Evolutionary conservation across 257 asterid species (phyloP).

Genomic region (Rauvolfia tetraphylla): DNA sequence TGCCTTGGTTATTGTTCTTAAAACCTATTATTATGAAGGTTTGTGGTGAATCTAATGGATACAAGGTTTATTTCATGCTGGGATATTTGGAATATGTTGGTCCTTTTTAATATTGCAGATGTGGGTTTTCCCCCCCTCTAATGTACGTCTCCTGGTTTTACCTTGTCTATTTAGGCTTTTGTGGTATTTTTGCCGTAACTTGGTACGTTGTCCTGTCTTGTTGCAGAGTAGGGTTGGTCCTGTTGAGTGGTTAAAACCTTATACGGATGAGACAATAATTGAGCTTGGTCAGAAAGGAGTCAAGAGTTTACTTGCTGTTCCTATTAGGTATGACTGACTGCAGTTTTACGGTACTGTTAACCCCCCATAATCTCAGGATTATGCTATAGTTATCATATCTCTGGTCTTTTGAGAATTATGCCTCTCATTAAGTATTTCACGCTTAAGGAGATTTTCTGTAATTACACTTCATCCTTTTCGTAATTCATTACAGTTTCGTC

Average conservation of each 20-base stretch:
- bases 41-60: not conserved
- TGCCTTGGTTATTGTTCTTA: not conserved
- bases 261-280: slow-evolving; percentile 90
- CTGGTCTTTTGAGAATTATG: not conserved
- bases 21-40: not conserved
- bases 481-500: slow-evolving; percentile 63
- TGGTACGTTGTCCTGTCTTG: slow-evolving; percentile 22
- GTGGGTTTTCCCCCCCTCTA: not conserved
- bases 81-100: not conserved
- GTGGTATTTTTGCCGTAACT: slow-evolving; percentile 1
- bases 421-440: not conserved
- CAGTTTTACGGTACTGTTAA: slow-evolving; percentile 2
- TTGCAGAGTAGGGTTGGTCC: slow-evolving; percentile 99
- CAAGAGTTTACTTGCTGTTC: slow-evolving; percentile 94
- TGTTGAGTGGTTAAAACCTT: slow-evolving; percentile 97
- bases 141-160: not conserved
- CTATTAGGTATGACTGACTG: slow-evolving; percentile 62
- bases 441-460: not conserved
- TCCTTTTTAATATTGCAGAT: not conserved
- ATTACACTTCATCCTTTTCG: slow-evolving; percentile 15
- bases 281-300: slow-evolving; percentile 93
- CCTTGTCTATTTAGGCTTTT: not conserved
- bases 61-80: not conserved
- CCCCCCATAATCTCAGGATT: not conserved
- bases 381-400: not conserved